Evolutionary conservation across 192 early-diverging fungal genomes (phyloP), one percentile per base, ranked within the genome.

Genomic region (Coemansia sp.): DNA sequence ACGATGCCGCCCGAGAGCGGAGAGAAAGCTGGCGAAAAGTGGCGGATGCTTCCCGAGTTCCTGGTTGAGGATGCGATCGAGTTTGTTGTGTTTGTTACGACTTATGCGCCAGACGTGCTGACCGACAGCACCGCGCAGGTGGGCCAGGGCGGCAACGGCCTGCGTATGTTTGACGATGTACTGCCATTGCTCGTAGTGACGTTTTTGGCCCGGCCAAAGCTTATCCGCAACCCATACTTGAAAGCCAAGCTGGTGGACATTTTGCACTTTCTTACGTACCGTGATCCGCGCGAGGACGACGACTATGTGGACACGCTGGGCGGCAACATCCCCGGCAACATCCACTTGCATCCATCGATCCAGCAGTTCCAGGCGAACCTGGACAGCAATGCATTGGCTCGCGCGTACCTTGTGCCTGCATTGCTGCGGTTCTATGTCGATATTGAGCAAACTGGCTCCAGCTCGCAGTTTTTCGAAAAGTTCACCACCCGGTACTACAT

Each of bases 401-500:
- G 91, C 10, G 65, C 85, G 51, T 86, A 88, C 67, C 79, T 97
- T 32, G 88, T 98, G 3, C 88, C 90, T 1, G 87, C 90, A 10
- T 69, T 99, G 21, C 89, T 97, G 85, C 82, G 82, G 53, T 94
- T 96, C 78, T 99, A 98, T 75, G 92, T 96, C 84, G 96, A 98
- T 62, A 93, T 95, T 7, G 97, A 99, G 74, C 90, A 94, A 47
- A 97, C 95, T 17, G 97, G 97, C 15, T 85, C 87, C 2, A 87
- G 87, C 65, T 89, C 91, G 4, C 95, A 97, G 71, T 99, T 99
- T 66, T 99, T 96, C 69, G 97, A 99, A 75, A 99, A 99, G 76
- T 97, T 98, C 82, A 97, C 92, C 75, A 94, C 95, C 65, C 89
- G 97, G 32, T 97, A 97, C 84, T 90, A 97, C 64, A 95, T 99